phyloP scores from a whole-genome alignment of 1,284 basidiomycete species.

The Cryptococcus maquisensis region DNA sequence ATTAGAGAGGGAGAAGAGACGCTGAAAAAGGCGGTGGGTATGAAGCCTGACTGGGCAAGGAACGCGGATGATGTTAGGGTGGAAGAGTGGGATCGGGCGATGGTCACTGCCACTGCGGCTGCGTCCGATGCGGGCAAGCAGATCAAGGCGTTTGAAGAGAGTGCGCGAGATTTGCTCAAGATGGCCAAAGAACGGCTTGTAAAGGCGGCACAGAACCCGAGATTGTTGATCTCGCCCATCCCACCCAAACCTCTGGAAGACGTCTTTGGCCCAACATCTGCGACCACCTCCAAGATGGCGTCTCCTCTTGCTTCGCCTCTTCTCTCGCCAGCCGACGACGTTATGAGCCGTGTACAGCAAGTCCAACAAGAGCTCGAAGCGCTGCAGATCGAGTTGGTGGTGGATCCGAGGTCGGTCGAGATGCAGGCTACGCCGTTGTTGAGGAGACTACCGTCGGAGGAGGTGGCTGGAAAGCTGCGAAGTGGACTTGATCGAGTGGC shows the following conservation, averaged over 20 bases:
- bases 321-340: not conserved
- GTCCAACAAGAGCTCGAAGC: not conserved
- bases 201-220: not conserved
- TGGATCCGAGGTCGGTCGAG: not conserved
- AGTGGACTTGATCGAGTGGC: not conserved
- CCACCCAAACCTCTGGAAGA: not conserved
- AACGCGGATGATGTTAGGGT: not conserved
- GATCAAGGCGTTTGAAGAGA: conserved; percentile 3
- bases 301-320: not conserved
- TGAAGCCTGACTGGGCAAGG: not conserved
- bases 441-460: not conserved
- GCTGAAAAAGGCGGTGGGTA: not conserved
- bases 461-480: not conserved
- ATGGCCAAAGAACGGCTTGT: not conserved
- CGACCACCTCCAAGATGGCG: not conserved
- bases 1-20: not conserved
- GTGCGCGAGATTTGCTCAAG: not conserved
- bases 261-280: not conserved
- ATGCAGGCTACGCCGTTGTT: not conserved
- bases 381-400: not conserved
- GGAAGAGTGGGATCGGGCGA: not conserved
- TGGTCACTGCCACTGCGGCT: not conserved
- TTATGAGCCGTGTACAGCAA: not conserved
- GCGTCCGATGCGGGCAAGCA: conserved; percentile 3
- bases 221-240: not conserved